A percentile compares a stretch with the other conserved stretches of the same genome.
These are phyloP conservation scores for Raddia guianensis DNA, from an alignment of 176 grass and related monocot genomes.

Conservation along the genomic window DNA sequence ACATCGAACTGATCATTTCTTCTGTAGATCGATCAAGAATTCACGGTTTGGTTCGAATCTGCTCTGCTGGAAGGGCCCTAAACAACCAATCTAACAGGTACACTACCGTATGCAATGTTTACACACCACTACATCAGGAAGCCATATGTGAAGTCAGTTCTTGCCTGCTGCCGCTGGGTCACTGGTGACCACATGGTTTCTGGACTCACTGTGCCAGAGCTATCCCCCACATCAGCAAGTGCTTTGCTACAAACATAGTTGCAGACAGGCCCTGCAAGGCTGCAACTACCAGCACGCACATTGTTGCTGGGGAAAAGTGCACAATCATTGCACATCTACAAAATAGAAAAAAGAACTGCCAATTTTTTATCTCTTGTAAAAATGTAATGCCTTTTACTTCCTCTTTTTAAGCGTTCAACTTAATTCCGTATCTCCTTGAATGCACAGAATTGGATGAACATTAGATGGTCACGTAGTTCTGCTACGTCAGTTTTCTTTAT, in stretches of 20 bases:
- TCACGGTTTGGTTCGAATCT: constrained; percentile 56
- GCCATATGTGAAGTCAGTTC: constrained; percentile 11
- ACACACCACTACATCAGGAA: background rate
- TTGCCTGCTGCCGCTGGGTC: background rate
- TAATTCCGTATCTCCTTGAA: background rate
- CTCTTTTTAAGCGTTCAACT: background rate
- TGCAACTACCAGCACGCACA: constrained; percentile 18
- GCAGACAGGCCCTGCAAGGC: background rate
- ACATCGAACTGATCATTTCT: constrained; percentile 26
- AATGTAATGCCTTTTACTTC: background rate
- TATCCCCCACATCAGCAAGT: constrained; percentile 18
- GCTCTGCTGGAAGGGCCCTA: constrained; percentile 77
- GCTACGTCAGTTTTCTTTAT: background rate
- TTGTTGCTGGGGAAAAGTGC: background rate
- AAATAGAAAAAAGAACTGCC: no score
- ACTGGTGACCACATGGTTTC: constrained; percentile 13
- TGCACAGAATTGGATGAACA: constrained; percentile 30
- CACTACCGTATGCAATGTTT: constrained; percentile 4
- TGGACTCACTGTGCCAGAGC: background rate
- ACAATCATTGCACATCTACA: background rate
- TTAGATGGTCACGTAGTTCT: constrained; percentile 16
- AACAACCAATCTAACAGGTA: constrained; percentile 67
- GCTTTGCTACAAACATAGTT: constrained; percentile 7
- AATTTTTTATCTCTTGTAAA: background rate
- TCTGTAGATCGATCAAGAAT: constrained; percentile 62